Percentiles rank a stretch among this genome's conserved stretches.
Evolutionary conservation across 495 filamentous ascomycete species (phyloP).

Genomic region (Penicillium roqueforti): DNA sequence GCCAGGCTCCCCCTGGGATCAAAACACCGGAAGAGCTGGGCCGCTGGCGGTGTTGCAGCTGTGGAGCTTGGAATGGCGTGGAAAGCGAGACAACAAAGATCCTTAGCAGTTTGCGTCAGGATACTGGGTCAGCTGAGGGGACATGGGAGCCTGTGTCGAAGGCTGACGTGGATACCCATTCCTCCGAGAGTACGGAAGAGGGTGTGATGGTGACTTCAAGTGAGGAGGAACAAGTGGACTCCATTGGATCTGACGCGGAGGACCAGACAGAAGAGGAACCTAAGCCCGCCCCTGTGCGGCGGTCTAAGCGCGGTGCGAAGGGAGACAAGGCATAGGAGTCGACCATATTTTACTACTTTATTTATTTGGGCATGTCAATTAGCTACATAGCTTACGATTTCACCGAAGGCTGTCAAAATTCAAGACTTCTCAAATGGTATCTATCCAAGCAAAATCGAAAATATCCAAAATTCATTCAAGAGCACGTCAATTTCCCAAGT

Average conservation of each 20-base stretch:
- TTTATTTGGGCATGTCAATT: background rate
- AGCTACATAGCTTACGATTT: background rate
- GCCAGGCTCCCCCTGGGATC: constrained; percentile 87
- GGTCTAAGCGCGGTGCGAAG: constrained; percentile 24
- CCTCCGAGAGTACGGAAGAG: constrained; percentile 23
- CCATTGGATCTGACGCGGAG: constrained; percentile 18
- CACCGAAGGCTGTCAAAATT: too few relatives aligned
- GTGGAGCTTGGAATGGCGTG: constrained; percentile 78
- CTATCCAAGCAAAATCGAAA: background rate
- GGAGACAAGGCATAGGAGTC: constrained; percentile 18
- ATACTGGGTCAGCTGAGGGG: constrained; percentile 10
- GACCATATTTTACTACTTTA: background rate
- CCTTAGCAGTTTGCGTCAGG: constrained; percentile 37
- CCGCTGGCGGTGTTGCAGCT: constrained; percentile 83
- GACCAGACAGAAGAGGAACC: constrained; percentile 9
- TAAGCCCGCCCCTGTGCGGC: constrained; percentile 16
- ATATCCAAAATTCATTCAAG: background rate
- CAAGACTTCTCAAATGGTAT: background rate
- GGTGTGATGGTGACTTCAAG: constrained; percentile 27
- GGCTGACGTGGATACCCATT: constrained; percentile 15
- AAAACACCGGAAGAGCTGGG: constrained; percentile 75
- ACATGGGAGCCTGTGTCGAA: constrained; percentile 24
- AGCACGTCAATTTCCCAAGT: background rate
- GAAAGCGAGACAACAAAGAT: constrained; percentile 68
- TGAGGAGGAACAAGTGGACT: constrained; percentile 23